phyloP scores from a whole-genome alignment of 2,329 filamentous ascomycete species.

The Coleophoma crateriformis region DNA sequence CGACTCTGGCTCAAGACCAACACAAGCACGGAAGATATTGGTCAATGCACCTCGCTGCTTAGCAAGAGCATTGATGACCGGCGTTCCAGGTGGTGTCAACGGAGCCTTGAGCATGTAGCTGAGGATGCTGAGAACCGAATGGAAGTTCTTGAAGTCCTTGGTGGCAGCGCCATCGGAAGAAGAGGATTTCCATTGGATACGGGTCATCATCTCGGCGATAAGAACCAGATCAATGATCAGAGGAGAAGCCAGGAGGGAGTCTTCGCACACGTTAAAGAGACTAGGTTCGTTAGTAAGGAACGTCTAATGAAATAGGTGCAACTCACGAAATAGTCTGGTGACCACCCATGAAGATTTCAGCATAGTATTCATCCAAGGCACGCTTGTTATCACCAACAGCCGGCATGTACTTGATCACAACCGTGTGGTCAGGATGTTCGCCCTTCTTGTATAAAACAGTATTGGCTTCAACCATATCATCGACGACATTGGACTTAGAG shows the following conservation, averaged over 20 bases:
- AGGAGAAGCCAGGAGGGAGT: constrained; percentile 91
- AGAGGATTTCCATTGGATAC: constrained; percentile 81
- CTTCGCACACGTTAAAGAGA: constrained; percentile 98
- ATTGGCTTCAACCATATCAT: constrained; percentile 99
- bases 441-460: constrained; percentile 80
- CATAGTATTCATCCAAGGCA: constrained; percentile 97
- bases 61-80: constrained; percentile 89
- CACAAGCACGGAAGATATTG: constrained; percentile 98
- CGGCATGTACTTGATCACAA: constrained; percentile 99
- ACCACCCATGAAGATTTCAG: constrained; percentile 97
- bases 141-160: constrained; percentile 84
- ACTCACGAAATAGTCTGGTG: constrained; percentile 89
- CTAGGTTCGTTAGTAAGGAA: constrained; percentile 35
- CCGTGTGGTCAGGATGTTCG: constrained; percentile 96
- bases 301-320: constrained; percentile 16
- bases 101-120: constrained; percentile 99
- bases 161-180: constrained; percentile 44
- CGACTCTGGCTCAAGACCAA: constrained; percentile 93
- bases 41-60: constrained; percentile 93
- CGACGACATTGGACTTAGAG: constrained; percentile 97
- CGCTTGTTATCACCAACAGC: constrained; percentile 99
- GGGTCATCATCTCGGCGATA: constrained; percentile 96
- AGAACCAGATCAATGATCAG: constrained; percentile 96
- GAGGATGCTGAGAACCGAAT: constrained; percentile 92
- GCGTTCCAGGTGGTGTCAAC: constrained; percentile 87